These are phyloP conservation scores for Rhizopus arrhizus DNA, from an alignment of 371 early-diverging fungal genomes.

Conservation along the genomic window DNA sequence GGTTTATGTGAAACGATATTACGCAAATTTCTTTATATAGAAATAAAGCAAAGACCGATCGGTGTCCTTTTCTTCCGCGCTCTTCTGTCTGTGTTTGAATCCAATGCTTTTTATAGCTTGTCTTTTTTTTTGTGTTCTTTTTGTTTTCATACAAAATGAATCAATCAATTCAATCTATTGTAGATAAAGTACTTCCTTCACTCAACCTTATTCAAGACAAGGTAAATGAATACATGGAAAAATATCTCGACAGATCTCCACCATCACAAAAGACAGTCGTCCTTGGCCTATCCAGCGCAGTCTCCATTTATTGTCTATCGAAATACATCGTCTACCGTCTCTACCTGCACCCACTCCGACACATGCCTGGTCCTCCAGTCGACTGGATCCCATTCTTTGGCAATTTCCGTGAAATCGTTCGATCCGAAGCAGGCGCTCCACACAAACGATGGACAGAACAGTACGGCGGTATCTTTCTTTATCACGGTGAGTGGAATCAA, in stretches of 20 bases:
- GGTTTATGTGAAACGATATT: not conserved
- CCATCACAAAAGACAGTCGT: not conserved
- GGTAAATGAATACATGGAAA: conserved; percentile 10
- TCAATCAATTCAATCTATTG: not conserved
- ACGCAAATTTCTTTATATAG: not conserved
- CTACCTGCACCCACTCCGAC: conserved; percentile 50
- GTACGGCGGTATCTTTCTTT: conserved; percentile 56
- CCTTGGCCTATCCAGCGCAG: conserved; percentile 18
- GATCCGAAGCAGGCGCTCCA: conserved; percentile 54
- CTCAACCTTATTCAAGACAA: conserved; percentile 10
- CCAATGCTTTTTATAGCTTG: not conserved
- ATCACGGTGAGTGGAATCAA: conserved; percentile 53
- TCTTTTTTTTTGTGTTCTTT: not conserved
- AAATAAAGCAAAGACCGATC: not conserved
- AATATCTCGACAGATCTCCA: conserved; percentile 5
- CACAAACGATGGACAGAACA: conserved; percentile 56
- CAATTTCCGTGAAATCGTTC: conserved; percentile 49
- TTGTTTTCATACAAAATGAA: not conserved
- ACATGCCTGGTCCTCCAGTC: conserved; percentile 65
- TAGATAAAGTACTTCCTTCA: not conserved
- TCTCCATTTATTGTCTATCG: conserved; percentile 18
- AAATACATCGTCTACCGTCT: conserved; percentile 47
- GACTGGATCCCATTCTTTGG: conserved; percentile 57
- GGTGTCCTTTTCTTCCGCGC: not conserved
- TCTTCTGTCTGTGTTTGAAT: not conserved